A percentile compares a stretch with the other conserved stretches of the same genome.
Evolutionary conservation across 2,329 filamentous ascomycete species (phyloP).

Genomic region (Diplocarpon mali): DNA sequence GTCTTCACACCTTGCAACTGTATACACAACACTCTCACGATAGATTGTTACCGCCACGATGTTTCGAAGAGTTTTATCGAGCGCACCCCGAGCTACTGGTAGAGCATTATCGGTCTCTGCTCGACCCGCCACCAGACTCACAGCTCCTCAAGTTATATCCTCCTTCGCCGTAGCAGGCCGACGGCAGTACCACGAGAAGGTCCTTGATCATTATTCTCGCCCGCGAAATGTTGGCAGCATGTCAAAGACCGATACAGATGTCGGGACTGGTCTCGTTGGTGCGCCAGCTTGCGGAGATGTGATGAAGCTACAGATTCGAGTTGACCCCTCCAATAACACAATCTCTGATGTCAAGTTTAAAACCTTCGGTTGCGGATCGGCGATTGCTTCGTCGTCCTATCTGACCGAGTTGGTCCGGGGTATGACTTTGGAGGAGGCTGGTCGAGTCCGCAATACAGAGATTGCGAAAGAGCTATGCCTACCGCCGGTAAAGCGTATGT

Average conservation of each 20-base stretch:
- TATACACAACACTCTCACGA: not conserved
- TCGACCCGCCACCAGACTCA: slow-evolving; percentile 18
- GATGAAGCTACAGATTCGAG: slow-evolving; percentile 88
- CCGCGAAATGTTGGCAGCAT: slow-evolving; percentile 72
- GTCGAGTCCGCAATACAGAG: slow-evolving; percentile 89
- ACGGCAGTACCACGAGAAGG: slow-evolving; percentile 29
- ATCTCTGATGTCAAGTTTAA: slow-evolving; percentile 97
- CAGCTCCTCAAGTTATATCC: slow-evolving; percentile 16
- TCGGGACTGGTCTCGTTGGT: slow-evolving; percentile 83
- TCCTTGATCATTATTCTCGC: slow-evolving; percentile 73
- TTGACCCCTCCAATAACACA: slow-evolving; percentile 76
- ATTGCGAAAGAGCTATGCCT: slow-evolving; percentile 93
- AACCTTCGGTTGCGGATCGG: slow-evolving; percentile 90
- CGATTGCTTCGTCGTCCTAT: slow-evolving; percentile 91
- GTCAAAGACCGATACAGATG: slow-evolving; percentile 67
- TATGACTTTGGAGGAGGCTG: slow-evolving; percentile 92
- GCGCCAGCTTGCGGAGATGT: slow-evolving; percentile 89
- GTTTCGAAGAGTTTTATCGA: slow-evolving; percentile 24
- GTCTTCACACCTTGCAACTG: not conserved
- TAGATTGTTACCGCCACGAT: slow-evolving; percentile 13
- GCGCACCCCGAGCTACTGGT: slow-evolving; percentile 22
- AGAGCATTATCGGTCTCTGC: slow-evolving; percentile 22
- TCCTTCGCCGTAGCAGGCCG: slow-evolving; percentile 18
- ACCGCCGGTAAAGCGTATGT: slow-evolving; percentile 76
- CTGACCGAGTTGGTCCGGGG: slow-evolving; percentile 89